phyloP scores from a whole-genome alignment of 75 land plant genomes.

The Adiantum capillusveneris region DNA sequence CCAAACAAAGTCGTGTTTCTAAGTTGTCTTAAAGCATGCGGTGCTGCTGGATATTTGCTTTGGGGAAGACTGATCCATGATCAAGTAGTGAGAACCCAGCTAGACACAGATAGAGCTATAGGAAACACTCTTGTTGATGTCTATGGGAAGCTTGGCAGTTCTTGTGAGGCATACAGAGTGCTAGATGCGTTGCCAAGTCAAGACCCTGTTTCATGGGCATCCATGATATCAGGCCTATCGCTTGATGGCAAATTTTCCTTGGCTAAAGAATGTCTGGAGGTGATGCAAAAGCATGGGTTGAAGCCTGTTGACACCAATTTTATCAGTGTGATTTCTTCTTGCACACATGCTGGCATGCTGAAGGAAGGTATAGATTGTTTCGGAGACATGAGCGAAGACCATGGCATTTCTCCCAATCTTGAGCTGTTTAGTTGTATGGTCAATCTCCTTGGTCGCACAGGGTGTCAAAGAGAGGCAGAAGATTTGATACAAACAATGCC shows the following conservation, averaged over 20 bases:
- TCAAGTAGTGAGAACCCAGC: neutral
- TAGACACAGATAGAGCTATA: constrained; percentile 12
- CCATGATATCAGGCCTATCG: constrained; percentile 25
- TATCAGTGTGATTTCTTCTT: neutral
- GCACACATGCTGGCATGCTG: neutral
- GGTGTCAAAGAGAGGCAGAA: neutral
- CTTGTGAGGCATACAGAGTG: constrained; percentile 19
- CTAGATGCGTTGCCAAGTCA: constrained; percentile 11
- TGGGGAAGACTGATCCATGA: constrained; percentile 6
- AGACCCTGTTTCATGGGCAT: constrained; percentile 37
- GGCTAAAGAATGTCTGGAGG: neutral
- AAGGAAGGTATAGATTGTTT: neutral
- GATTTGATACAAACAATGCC: constrained; percentile 1
- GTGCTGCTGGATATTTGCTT: constrained; percentile 6
- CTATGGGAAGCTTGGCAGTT: constrained; percentile 31
- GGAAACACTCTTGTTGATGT: constrained; percentile 17
- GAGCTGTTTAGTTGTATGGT: neutral
- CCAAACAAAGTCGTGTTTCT: constrained; percentile 15
- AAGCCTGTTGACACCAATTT: neutral
- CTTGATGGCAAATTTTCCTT: neutral
- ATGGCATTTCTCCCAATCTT: neutral
- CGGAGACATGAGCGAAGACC: neutral
- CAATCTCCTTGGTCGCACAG: neutral
- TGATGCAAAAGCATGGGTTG: neutral
- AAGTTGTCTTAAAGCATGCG: constrained; percentile 16